phyloP scores from a whole-genome alignment of 495 filamentous ascomycete species.

The Eremomyces bilateralis region DNA sequence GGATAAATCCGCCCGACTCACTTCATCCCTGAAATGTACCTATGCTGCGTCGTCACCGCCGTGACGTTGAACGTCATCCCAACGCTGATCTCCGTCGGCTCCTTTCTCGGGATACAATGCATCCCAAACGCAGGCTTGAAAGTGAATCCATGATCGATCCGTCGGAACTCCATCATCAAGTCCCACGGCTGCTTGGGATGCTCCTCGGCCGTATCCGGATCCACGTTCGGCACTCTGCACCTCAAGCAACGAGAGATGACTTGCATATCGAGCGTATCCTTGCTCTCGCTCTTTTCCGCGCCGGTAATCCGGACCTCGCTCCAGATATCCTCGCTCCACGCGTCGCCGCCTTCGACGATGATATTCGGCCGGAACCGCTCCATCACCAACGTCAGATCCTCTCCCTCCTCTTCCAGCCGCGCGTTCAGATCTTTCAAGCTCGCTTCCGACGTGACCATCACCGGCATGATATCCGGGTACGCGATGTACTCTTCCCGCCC shows the following conservation, averaged over 20 bases:
- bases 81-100: slow-evolving; percentile 26
- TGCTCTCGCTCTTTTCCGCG: slow-evolving; percentile 1
- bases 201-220: slow-evolving; percentile 21
- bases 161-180: slow-evolving; percentile 19
- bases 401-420: slow-evolving; percentile 11
- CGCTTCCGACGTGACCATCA: slow-evolving; percentile 17
- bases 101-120: slow-evolving; percentile 20
- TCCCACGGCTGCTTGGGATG: slow-evolving; percentile 22
- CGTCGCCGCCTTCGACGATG: slow-evolving; percentile 15
- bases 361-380: slow-evolving; percentile 25
- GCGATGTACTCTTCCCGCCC: slow-evolving; percentile 11
- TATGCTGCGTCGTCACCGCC: slow-evolving; percentile 23
- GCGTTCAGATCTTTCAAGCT: slow-evolving; percentile 23
- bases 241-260: slow-evolving; percentile 18
- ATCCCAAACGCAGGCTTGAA: slow-evolving; percentile 24
- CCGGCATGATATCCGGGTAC: slow-evolving; percentile 21
- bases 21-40: slow-evolving; percentile 3
- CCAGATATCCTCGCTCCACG: slow-evolving; percentile 23
- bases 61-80: slow-evolving; percentile 32
- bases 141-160: slow-evolving; percentile 19
- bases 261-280: slow-evolving; percentile 19
- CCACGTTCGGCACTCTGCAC: slow-evolving; percentile 22
- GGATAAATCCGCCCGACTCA: too few species aligned
- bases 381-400: slow-evolving; percentile 16
- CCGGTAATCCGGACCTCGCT: slow-evolving; percentile 13